phyloP scores from a whole-genome alignment of 768 basidiomycete species.

The Pulveroboletus sp. region DNA sequence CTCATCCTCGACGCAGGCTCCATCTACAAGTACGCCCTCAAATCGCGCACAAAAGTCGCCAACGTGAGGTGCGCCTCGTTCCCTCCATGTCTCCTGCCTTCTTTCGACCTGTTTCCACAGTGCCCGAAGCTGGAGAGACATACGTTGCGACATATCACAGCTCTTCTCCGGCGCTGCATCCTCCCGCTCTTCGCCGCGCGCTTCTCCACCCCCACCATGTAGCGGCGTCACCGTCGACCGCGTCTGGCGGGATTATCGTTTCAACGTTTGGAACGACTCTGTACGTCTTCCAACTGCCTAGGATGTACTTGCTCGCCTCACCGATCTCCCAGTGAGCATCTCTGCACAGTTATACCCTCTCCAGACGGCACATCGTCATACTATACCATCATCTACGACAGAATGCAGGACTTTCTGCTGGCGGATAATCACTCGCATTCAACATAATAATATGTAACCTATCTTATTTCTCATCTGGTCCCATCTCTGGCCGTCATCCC shows the following conservation, averaged over 20 bases:
- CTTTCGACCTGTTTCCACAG: slow-evolving; percentile 32
- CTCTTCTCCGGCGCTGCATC: slow-evolving; percentile 45
- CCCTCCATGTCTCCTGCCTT: slow-evolving; percentile 2
- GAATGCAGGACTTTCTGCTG: slow-evolving; percentile 29
- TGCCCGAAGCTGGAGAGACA: slow-evolving; percentile 65
- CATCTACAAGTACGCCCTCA: slow-evolving; percentile 67
- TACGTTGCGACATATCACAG: slow-evolving; percentile 58
- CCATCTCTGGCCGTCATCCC: slow-evolving; percentile 6
- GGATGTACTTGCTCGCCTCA: neutral
- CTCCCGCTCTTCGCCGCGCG: slow-evolving; percentile 31
- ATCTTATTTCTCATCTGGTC: slow-evolving; percentile 24
- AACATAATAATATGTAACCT: slow-evolving; percentile 34
- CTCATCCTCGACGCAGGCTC: slow-evolving; percentile 68
- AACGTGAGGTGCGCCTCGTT: slow-evolving; percentile 58
- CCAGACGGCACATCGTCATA: slow-evolving; percentile 22
- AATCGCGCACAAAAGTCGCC: slow-evolving; percentile 60
- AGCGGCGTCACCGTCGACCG: slow-evolving; percentile 64
- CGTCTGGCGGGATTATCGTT: slow-evolving; percentile 65
- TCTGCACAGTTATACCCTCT: slow-evolving; percentile 23
- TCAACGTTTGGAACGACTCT: slow-evolving; percentile 59
- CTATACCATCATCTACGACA: slow-evolving; percentile 26
- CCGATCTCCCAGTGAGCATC: slow-evolving; percentile 19
- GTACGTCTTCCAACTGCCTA: slow-evolving; percentile 20
- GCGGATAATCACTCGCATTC: slow-evolving; percentile 24
- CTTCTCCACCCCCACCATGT: slow-evolving; percentile 35